Conservation (phyloP, 73 alveolate species). For the Stentor roeselii region DNA sequence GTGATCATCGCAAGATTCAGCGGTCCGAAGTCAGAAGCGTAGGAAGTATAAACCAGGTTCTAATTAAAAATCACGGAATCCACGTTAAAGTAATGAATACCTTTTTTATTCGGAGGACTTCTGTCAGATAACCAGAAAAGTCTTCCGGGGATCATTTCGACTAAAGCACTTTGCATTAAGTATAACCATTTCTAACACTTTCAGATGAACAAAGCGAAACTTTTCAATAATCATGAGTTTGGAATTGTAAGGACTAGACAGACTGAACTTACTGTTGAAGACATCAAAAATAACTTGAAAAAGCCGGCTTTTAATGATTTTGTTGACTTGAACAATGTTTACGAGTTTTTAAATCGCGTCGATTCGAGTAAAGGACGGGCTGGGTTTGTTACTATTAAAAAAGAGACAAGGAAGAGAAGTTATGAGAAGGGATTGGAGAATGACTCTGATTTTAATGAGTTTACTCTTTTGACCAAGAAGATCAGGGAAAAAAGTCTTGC, state of each 20-base stretch:
- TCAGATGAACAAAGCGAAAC: neutral
- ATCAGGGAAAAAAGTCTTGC: neutral
- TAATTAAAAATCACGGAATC: conserved; percentile 32
- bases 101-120: neutral
- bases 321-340: neutral
- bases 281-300: neutral
- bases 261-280: neutral
- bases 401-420: neutral
- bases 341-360: neutral
- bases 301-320: neutral
- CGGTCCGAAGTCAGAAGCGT: conserved; percentile 72
- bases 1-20: conserved; percentile 55
- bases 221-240: neutral
- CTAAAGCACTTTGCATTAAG: neutral
- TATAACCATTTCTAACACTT: neutral
- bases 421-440: neutral
- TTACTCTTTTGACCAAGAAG: neutral
- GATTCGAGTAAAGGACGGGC: neutral
- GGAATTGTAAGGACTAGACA: neutral
- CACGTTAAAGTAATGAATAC: neutral
- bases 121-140: neutral
- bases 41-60: conserved; percentile 29
- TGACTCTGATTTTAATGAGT: neutral
- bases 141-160: neutral
- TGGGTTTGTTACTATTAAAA: neutral